phyloP scores from a whole-genome alignment of 169 alveolate species.

The Plasmodium relictum region DNA sequence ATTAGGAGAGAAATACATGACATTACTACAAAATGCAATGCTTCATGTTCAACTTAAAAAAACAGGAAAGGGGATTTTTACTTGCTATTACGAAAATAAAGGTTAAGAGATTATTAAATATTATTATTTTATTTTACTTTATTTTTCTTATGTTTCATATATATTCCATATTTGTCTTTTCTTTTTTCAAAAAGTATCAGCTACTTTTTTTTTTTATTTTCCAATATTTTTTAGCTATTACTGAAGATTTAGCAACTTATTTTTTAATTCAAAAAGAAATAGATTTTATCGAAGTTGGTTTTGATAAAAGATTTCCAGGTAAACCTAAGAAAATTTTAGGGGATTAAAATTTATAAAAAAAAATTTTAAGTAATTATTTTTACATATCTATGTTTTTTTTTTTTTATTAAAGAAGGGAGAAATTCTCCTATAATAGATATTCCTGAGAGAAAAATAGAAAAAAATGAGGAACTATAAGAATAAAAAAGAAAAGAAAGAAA shows the following conservation, averaged over 20 bases:
- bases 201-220: not conserved
- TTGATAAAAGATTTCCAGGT: slow-evolving; percentile 67
- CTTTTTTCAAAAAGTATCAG: not conserved
- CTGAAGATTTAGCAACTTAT: slow-evolving; percentile 52
- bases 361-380: not conserved
- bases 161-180: too few relatives aligned
- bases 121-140: not conserved
- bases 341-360: not conserved
- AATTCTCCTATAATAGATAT: slow-evolving; percentile 12
- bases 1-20: slow-evolving; percentile 63
- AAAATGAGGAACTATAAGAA: slow-evolving; percentile 28
- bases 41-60: slow-evolving; percentile 38
- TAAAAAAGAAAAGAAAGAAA: not conserved
- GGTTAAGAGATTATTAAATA: slow-evolving; percentile 7
- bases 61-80: slow-evolving; percentile 41
- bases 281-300: slow-evolving; percentile 54
- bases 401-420: slow-evolving; percentile 33
- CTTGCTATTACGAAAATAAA: slow-evolving; percentile 65
- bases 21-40: slow-evolving; percentile 58
- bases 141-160: not conserved
- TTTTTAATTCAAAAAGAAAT: slow-evolving; percentile 50
- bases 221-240: slow-evolving; percentile 17
- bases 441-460: not conserved
- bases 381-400: not conserved
- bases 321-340: not conserved